A percentile compares a stretch with the other conserved stretches of the same genome.
Conservation (phyloP, 345 rosid genomes). For the Brassica cretica region DNA sequence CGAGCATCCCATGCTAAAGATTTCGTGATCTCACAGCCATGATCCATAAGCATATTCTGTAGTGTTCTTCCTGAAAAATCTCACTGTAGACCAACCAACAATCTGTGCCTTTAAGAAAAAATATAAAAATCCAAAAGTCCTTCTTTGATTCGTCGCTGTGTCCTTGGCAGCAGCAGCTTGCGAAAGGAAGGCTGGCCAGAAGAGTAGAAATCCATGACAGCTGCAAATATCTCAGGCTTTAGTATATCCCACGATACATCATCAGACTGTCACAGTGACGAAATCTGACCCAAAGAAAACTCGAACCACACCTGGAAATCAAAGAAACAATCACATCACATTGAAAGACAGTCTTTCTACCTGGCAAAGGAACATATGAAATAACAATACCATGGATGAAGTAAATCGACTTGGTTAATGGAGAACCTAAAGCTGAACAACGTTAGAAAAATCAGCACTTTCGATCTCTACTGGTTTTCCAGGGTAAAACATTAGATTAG, state of each 20-base stretch:
- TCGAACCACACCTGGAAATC: slow-evolving; percentile 47
- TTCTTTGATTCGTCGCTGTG: slow-evolving; percentile 64
- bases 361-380: neutral
- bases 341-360: neutral
- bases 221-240: slow-evolving; percentile 91
- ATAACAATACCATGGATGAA: slow-evolving; percentile 62
- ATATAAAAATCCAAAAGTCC: neutral
- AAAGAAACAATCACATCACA: slow-evolving; percentile 1
- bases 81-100: slow-evolving; percentile 45
- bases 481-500: slow-evolving; percentile 88
- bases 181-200: slow-evolving; percentile 83
- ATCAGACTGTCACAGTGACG: slow-evolving; percentile 79
- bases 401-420: slow-evolving; percentile 70
- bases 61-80: slow-evolving; percentile 44
- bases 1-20: too few species aligned
- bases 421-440: slow-evolving; percentile 75
- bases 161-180: slow-evolving; percentile 73
- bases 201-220: slow-evolving; percentile 89
- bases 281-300: slow-evolving; percentile 73
- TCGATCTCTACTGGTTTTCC: slow-evolving; percentile 90
- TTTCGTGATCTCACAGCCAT: too few species aligned
- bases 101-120: slow-evolving; percentile 36
- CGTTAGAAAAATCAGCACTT: slow-evolving; percentile 80
- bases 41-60: too few species aligned
- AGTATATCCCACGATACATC: slow-evolving; percentile 82